Evolutionary conservation across 768 basidiomycete genomes (phyloP), one percentile per base, ranked within the genome.

Genomic region (Phaeolepiota aurea): DNA sequence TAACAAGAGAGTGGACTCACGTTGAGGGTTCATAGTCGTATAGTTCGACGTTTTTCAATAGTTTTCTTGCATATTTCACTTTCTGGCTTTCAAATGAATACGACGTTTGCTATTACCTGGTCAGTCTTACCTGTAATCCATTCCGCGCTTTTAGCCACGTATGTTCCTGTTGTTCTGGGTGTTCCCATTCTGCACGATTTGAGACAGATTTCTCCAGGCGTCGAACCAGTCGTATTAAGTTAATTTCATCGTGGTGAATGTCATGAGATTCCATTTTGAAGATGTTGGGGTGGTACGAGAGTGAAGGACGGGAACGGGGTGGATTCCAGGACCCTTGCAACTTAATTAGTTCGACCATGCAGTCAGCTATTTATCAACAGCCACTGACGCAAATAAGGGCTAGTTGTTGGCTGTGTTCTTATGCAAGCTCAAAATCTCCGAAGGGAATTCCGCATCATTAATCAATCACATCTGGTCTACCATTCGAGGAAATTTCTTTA

Each of bases 171-270:
- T 4, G 25, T 2, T 43, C 38, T 15, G 38, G 44, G n/a, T 52
- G 50, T 39, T 56, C 53, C 67, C 63, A 70, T 41, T 59, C 57
- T 15, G 51, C 55, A 32, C 66, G 66, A 61, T 39, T 65, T 42
- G 47, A 59, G 0, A 74, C 57, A 7, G 71, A 65, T 49, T 72
- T 75, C 43, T 87, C 81, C 0, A 88, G 68, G 41, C 77, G 57
- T 32, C 70, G 66, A 3, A 87, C 57, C 4, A 87, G 68, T 37
- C 81, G 69, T 7, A 61, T 59, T 5, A 87, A 64, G 57, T 87
- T 87, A 10, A 87, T 74, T 48, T 74, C 71, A 61, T 87, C 80
- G 43, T 83, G 84, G 11, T 40, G 20, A 11, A 18, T 4, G 4
- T 40, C 22, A 21, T 33, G 12, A 9, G 33, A 7, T n/a, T 28